Evolutionary conservation across 306 rosid species (phyloP), one percentile per base, ranked within the genome.

Genomic region (Pyrus communis): DNA sequence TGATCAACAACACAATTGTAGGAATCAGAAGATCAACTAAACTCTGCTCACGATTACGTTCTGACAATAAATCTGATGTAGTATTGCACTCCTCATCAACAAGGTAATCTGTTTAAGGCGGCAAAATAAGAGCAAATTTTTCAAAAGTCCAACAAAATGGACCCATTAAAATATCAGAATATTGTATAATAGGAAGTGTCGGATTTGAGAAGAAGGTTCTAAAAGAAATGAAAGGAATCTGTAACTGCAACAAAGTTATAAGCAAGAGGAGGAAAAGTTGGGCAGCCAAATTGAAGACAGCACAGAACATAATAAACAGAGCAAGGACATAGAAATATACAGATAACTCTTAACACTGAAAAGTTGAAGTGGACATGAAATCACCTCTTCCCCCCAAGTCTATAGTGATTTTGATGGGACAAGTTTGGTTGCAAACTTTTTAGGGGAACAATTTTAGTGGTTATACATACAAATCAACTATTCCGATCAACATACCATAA

Each of bases 51-150:
- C 97, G 92, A 80, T 87, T 87, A 72, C 96, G 99, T 81, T 95
- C 99, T 84, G 86, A 64, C 13, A 92, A 89, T 75, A 95, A 84
- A 84, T 95, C 99, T 80, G 97, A 92, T 11, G 99, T 89, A 78
- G 92, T 78, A 83, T 92, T 95, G 91, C 97, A 89, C 73, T 95
- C 97, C 88, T 95, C 99, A n/a, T 95, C 99, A 62, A 95, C 99
- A 52, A 95, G 99, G 84, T 95, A 92, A 86, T 92, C 99, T 95
- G 89, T 84, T 79, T 78, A 76, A 82, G 79, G 75, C 72, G 78
- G 75, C 74, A 82, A 75, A 63, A 60, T 61, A 75, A 70, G 78
- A 60, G n/a, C 78, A 52, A 82, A 68, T 71, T 43, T 30, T 35
- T 22, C 55, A 69, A 75, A 75, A 38, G 75, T 72, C 49, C 25